Conservation (phyloP, 805 yeast species). For the Metschnikowia cerradonensis region DNA sequence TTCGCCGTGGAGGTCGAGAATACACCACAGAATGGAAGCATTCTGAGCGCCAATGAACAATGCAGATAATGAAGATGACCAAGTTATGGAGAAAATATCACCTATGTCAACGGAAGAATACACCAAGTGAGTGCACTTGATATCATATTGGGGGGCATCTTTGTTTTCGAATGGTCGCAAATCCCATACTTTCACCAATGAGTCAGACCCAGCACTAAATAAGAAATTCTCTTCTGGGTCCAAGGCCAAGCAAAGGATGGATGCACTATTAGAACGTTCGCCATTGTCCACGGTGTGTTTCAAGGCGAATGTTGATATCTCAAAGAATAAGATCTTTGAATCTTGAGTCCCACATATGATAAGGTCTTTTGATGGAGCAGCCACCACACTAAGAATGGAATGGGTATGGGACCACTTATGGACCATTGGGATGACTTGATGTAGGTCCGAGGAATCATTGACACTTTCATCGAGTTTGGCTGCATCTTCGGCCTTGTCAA, state of each 20-base stretch:
- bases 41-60: slow-evolving; percentile 89
- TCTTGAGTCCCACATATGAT: slow-evolving; percentile 90
- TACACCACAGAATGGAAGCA: slow-evolving; percentile 78
- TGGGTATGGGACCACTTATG: slow-evolving; percentile 77
- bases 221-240: slow-evolving; percentile 53
- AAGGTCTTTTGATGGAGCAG: slow-evolving; percentile 53
- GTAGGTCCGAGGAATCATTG: not conserved
- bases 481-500: not conserved
- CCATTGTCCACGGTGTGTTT: slow-evolving; percentile 39
- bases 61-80: slow-evolving; percentile 56
- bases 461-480: not conserved
- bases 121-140: slow-evolving; percentile 56
- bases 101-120: slow-evolving; percentile 88
- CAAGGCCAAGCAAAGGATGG: slow-evolving; percentile 67
- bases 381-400: slow-evolving; percentile 68
- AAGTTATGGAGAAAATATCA: slow-evolving; percentile 80
- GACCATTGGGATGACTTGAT: slow-evolving; percentile 16
- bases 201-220: slow-evolving; percentile 87
- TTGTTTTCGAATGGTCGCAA: slow-evolving; percentile 33
- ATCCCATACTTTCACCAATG: slow-evolving; percentile 83
- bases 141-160: slow-evolving; percentile 9
- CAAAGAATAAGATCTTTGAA: slow-evolving; percentile 69
- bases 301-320: slow-evolving; percentile 58
- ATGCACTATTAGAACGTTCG: slow-evolving; percentile 58
- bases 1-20: slow-evolving; percentile 17